phyloP scores from a whole-genome alignment of 2,329 filamentous ascomycete species.

The Nemania sp. region DNA sequence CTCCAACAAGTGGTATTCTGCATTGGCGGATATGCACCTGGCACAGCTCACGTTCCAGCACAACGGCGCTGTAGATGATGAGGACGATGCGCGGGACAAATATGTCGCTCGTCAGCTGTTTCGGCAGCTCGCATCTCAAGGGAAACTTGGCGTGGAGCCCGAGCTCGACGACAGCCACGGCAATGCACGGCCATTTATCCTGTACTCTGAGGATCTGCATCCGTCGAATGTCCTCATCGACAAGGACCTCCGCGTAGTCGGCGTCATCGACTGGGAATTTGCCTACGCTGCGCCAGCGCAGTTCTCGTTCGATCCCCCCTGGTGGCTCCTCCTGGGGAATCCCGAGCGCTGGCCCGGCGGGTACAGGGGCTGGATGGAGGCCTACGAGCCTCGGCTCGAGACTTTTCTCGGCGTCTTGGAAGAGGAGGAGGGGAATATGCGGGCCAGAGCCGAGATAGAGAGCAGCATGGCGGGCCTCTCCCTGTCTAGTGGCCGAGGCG shows the following conservation, averaged over 20 bases:
- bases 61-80: slow-evolving; percentile 44
- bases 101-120: slow-evolving; percentile 50
- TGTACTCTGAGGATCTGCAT: slow-evolving; percentile 26
- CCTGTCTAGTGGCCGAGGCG: slow-evolving; percentile 2
- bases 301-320: slow-evolving; percentile 44
- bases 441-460: neutral
- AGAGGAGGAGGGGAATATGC: slow-evolving; percentile 37
- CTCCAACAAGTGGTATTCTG: slow-evolving; percentile 45
- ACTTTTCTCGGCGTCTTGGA: slow-evolving; percentile 43
- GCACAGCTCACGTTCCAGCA: slow-evolving; percentile 46
- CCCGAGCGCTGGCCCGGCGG: slow-evolving; percentile 40
- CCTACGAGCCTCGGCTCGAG: slow-evolving; percentile 41
- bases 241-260: slow-evolving; percentile 37
- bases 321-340: slow-evolving; percentile 44
- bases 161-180: neutral
- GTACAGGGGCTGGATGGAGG: slow-evolving; percentile 37
- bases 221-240: slow-evolving; percentile 32
- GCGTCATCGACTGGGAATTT: slow-evolving; percentile 49
- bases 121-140: slow-evolving; percentile 38
- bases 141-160: slow-evolving; percentile 8
- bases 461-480: slow-evolving; percentile 3
- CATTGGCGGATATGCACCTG: slow-evolving; percentile 49
- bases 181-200: slow-evolving; percentile 32
- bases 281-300: slow-evolving; percentile 43
- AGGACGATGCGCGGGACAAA: slow-evolving; percentile 48